These are phyloP conservation scores for Eremothecium sinecaudum DNA, from an alignment of 1,139 yeast species.

Conservation along the genomic window DNA sequence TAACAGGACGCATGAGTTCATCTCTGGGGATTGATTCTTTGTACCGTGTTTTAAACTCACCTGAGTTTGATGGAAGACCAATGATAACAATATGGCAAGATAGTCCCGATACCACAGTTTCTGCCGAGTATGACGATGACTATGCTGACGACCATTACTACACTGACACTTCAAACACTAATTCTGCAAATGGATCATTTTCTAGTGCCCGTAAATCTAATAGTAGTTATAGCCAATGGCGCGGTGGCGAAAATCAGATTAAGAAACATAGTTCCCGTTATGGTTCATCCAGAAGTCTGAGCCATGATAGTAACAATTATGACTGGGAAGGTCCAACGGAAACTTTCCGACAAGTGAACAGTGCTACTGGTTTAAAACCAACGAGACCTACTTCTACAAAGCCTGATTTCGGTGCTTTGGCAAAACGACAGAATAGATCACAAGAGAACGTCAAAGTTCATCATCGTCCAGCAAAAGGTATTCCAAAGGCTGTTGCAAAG, in stretches of 20 bases:
- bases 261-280: slow-evolving; percentile 7
- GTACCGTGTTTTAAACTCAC: slow-evolving; percentile 74
- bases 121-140: slow-evolving; percentile 46
- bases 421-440: slow-evolving; percentile 12
- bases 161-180: slow-evolving; percentile 20
- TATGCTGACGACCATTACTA: slow-evolving; percentile 34
- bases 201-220: background rate
- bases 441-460: background rate
- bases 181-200: slow-evolving; percentile 2
- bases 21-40: slow-evolving; percentile 92
- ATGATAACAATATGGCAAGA: too few relatives aligned
- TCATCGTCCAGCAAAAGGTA: background rate
- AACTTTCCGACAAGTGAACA: slow-evolving; percentile 27
- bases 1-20: slow-evolving; percentile 77
- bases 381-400: slow-evolving; percentile 42
- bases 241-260: background rate
- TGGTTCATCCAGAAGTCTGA: slow-evolving; percentile 50
- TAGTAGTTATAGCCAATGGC: background rate
- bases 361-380: slow-evolving; percentile 26
- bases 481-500: slow-evolving; percentile 23
- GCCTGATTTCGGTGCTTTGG: slow-evolving; percentile 37
- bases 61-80: slow-evolving; percentile 64
- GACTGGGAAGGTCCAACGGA: slow-evolving; percentile 32
- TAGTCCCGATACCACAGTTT: slow-evolving; percentile 46
- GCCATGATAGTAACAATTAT: slow-evolving; percentile 58